Evolutionary conservation across 352 stramenopile species (phyloP).

Genomic region (Paralagenidium karlingii): DNA sequence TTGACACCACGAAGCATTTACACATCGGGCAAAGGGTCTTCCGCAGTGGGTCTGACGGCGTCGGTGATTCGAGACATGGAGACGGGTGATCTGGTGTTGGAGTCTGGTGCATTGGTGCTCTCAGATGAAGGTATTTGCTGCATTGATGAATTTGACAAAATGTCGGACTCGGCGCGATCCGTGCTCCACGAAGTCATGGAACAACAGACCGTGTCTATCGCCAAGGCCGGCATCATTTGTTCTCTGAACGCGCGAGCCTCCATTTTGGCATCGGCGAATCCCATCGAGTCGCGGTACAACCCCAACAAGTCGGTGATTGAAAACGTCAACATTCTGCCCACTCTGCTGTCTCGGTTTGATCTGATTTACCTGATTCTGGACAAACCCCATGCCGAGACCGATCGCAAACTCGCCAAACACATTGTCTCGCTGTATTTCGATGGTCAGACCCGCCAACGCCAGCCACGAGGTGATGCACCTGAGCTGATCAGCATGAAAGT

Average conservation of each 20-base stretch:
- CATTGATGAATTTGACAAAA: constrained; percentile 99
- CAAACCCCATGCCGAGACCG: constrained; percentile 87
- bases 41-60: constrained; percentile 97
- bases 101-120: constrained; percentile 94
- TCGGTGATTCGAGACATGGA: constrained; percentile 95
- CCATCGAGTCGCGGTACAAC: constrained; percentile 98
- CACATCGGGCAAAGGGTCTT: constrained; percentile 97
- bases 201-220: constrained; percentile 97
- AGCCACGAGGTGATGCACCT: constrained; percentile 16
- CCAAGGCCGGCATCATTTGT: constrained; percentile 98
- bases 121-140: constrained; percentile 97
- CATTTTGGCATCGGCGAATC: constrained; percentile 97
- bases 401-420: constrained; percentile 94
- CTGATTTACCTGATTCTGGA: constrained; percentile 99
- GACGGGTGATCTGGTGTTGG: constrained; percentile 95
- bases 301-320: constrained; percentile 95
- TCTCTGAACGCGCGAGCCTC: constrained; percentile 97
- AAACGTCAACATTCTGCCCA: constrained; percentile 97
- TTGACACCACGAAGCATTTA: constrained; percentile 96
- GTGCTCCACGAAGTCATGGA: constrained; percentile 99
- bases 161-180: constrained; percentile 94
- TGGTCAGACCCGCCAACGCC: constrained; percentile 41
- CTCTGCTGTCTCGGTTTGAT: constrained; percentile 97
- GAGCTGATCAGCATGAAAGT: constrained; percentile 74
- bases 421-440: constrained; percentile 96